Percentiles rank a stretch among this genome's conserved stretches.
phyloP scores from a whole-genome alignment of 441 rosid species.

The Brassica hybrid region DNA sequence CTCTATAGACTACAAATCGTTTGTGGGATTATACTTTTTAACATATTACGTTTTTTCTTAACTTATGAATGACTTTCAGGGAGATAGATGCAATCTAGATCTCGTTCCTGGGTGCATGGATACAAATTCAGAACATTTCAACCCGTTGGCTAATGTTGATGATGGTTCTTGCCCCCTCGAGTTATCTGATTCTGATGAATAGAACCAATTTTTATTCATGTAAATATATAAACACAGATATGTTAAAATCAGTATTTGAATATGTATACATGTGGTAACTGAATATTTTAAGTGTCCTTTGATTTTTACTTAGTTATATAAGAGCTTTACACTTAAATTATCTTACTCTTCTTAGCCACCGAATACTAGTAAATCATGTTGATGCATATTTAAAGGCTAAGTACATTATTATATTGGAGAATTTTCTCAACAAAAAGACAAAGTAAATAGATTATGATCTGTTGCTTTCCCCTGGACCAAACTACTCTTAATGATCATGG shows the following conservation, averaged over 20 bases:
- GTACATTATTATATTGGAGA: neutral
- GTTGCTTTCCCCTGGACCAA: slow-evolving; percentile 33
- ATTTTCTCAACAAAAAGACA: slow-evolving; percentile 13
- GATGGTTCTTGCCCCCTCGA: slow-evolving; percentile 85
- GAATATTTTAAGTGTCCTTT: neutral
- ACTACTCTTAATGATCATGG: slow-evolving; percentile 20
- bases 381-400: neutral
- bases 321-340: neutral
- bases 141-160: slow-evolving; percentile 86
- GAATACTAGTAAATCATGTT: neutral
- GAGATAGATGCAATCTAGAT: slow-evolving; percentile 81
- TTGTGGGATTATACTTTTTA: neutral
- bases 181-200: slow-evolving; percentile 55
- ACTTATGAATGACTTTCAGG: slow-evolving; percentile 52
- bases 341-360: neutral
- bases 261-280: slow-evolving; percentile 14
- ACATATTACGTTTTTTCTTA: neutral
- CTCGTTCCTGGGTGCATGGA: slow-evolving; percentile 89
- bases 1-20: neutral
- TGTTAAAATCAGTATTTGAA: slow-evolving; percentile 21
- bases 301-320: neutral
- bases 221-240: slow-evolving; percentile 29
- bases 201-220: slow-evolving; percentile 15
- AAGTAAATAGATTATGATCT: slow-evolving; percentile 9
- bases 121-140: slow-evolving; percentile 56